Evolutionary conservation across 345 rosid species (phyloP), one percentile per base, ranked within the genome.

Genomic region (Trapa bicornis): DNA sequence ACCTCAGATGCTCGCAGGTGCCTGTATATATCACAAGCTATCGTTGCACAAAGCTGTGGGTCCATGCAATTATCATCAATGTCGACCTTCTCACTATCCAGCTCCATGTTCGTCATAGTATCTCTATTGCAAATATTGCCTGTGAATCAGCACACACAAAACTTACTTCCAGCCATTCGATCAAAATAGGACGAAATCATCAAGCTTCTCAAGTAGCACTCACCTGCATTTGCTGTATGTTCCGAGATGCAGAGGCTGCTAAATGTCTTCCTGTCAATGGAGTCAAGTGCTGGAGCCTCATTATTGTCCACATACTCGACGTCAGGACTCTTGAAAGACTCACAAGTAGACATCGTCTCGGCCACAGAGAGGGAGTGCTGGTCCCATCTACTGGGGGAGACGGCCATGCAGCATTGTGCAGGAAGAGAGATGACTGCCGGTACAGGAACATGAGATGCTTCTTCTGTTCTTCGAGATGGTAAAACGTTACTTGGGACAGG

Each of bases 11-110:
- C 92, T 22, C 81, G 73, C 65, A 82, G 73, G 58, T 82, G 81
- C 75, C 77, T 77, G 81, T 82, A 82, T 60, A 82, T 82, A 66
- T 82, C 85, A 69, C 83, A 77, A 37, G 85, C 85, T 53, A 79
- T 77, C 74, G 83, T 79, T 65, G 81, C 89, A 77, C 99, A 94
- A 17, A 91, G 85, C 86, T 86, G 99, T 0, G 99, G 95, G 72
- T 91, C 89, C 66, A 22, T 66, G 72, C 61, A 67, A 66, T 83
- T 84, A 56, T 75, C 74, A 45, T 91, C 97, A 45, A 94, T 71
- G 72, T 87, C 72, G 16, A 80, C 77, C 66, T 85, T 66, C 68
- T 79, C 76, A 61, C 73, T 77, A 47, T 83, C 85, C 8, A 39
- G 72, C 52, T 80, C 85, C 83, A 80, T 75, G 29, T 89, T 88